Conservation (phyloP, 2,329 filamentous ascomycete species). For the Ambrosiella xylebori region DNA sequence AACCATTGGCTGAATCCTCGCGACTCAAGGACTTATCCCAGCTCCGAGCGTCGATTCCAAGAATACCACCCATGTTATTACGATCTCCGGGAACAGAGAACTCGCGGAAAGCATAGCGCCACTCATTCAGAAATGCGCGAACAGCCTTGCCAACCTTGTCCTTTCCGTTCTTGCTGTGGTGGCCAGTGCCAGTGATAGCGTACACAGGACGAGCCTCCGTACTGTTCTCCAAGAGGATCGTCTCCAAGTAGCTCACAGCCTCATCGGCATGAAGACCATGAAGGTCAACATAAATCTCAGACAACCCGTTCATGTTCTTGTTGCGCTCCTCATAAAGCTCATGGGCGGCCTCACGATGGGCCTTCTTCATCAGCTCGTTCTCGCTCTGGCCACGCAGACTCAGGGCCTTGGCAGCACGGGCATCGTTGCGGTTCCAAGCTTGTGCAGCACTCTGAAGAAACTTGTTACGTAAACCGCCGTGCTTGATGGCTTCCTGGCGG, state of each 20-base stretch:
- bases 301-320: conserved; percentile 38
- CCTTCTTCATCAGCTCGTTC: conserved; percentile 93
- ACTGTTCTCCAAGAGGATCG: conserved; percentile 68
- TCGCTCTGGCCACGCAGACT: conserved; percentile 90
- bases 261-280: conserved; percentile 98
- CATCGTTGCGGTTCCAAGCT: conserved; percentile 97
- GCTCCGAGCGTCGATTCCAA: conserved; percentile 50
- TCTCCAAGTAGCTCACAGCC: conserved; percentile 83
- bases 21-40: conserved; percentile 44
- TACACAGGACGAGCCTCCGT: conserved; percentile 64
- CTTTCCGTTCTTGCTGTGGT: conserved; percentile 97
- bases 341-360: conserved; percentile 80
- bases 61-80: conserved; percentile 59
- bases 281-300: conserved; percentile 84
- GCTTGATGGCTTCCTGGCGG: conserved; percentile 88
- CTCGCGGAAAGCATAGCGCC: conserved; percentile 88
- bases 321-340: conserved; percentile 91
- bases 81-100: conserved; percentile 93
- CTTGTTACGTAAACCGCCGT: conserved; percentile 90
- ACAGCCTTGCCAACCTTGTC: conserved; percentile 96
- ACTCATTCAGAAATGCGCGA: conserved; percentile 79
- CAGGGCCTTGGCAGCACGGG: conserved; percentile 83
- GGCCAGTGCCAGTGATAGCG: conserved; percentile 89
- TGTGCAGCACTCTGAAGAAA: conserved; percentile 93
- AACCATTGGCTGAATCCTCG: conserved; percentile 21